Conservation (phyloP, 148 eudicot species). For the Agrostemma githago region DNA sequence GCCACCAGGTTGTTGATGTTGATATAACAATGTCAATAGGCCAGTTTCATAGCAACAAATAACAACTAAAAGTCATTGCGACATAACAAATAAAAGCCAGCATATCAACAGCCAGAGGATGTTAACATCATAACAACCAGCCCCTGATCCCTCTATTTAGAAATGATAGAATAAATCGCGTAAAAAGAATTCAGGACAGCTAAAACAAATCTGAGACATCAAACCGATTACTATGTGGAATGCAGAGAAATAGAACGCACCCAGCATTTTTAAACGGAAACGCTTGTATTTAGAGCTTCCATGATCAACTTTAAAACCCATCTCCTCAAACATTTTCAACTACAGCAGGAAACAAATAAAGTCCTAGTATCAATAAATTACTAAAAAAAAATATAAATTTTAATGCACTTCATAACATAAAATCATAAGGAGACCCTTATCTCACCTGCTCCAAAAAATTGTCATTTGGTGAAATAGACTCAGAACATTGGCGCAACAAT, state of each 20-base stretch:
- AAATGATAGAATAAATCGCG: not conserved
- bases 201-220: not conserved
- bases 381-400: not conserved
- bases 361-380: not conserved
- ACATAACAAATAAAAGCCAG: slow-evolving; percentile 2
- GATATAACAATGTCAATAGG: not conserved
- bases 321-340: slow-evolving; percentile 79
- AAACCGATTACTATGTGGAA: not conserved
- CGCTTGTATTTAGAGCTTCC: slow-evolving; percentile 73
- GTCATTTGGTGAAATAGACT: slow-evolving; percentile 83
- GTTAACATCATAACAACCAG: not conserved
- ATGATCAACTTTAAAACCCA: slow-evolving; percentile 84
- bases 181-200: not conserved
- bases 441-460: slow-evolving; percentile 84
- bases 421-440: not conserved
- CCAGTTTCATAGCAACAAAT: not conserved
- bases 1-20: not conserved
- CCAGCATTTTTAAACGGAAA: slow-evolving; percentile 67
- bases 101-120: not conserved
- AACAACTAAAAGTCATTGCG: slow-evolving; percentile 7
- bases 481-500: slow-evolving; percentile 64
- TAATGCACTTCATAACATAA: not conserved
- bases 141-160: not conserved
- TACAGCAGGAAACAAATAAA: slow-evolving; percentile 25
- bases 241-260: slow-evolving; percentile 28